A percentile compares a stretch with the other conserved stretches of the same genome.
Conservation (phyloP, 108 stramenopile species). For the Mediolabrus comicus region DNA sequence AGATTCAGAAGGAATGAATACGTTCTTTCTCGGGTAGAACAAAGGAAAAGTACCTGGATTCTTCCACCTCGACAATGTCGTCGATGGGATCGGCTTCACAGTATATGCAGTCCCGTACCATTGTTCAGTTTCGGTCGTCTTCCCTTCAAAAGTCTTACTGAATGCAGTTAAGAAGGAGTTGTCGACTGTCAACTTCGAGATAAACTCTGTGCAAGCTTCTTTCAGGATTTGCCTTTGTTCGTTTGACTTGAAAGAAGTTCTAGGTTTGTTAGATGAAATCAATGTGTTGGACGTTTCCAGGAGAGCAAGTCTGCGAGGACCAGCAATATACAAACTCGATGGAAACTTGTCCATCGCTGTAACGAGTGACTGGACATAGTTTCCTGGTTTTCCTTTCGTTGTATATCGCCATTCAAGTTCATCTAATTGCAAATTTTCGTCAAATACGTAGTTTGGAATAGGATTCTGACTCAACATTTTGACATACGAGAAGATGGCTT, state of each 20-base stretch:
- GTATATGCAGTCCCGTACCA: conserved; percentile 87
- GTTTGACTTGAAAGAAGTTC: conserved; percentile 53
- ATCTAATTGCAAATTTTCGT: conserved; percentile 74
- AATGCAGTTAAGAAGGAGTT: conserved; percentile 72
- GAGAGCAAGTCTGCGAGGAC: conserved; percentile 73
- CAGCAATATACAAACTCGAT: conserved; percentile 65
- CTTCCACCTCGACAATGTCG: conserved; percentile 62
- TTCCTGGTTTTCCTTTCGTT: conserved; percentile 55
- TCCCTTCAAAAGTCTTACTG: conserved; percentile 68
- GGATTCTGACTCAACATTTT: conserved; percentile 54
- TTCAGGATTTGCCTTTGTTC: conserved; percentile 56
- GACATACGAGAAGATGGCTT: conserved; percentile 74
- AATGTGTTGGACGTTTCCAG: conserved; percentile 30
- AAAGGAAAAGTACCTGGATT: conserved; percentile 45
- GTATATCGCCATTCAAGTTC: conserved; percentile 80
- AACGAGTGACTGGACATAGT: conserved; percentile 67
- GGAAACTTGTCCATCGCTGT: conserved; percentile 70
- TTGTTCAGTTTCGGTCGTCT: conserved; percentile 63
- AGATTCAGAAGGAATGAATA: conserved; percentile 73
- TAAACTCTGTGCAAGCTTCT: conserved; percentile 29
- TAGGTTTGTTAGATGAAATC: conserved; percentile 48
- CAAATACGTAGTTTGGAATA: conserved; percentile 71
- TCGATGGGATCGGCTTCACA: conserved; percentile 46
- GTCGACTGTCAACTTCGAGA: conserved; percentile 64
- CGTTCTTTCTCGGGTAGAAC: conserved; percentile 65